phyloP scores from a whole-genome alignment of 345 rosid genomes.

The Arabidopsis suecica region DNA sequence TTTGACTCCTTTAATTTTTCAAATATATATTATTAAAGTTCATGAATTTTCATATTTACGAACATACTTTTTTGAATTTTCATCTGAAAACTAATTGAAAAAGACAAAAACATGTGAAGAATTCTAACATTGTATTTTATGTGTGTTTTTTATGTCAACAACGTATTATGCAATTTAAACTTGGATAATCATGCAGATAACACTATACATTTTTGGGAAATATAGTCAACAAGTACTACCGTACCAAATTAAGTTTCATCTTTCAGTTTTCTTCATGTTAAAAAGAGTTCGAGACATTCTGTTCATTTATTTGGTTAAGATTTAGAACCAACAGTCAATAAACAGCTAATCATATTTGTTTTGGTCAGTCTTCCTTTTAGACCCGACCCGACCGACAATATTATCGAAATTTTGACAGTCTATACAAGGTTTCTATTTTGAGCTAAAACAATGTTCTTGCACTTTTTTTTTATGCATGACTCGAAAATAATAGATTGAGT shows the following conservation, averaged over 20 bases:
- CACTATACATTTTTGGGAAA: neutral
- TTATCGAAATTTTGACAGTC: conserved; percentile 5
- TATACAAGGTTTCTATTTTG: conserved; percentile 40
- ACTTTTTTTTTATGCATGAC: conserved; percentile 29
- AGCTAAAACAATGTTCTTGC: conserved; percentile 35
- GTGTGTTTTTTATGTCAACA: neutral
- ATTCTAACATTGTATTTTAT: too few species aligned
- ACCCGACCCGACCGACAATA: conserved; percentile 28
- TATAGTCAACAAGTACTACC: neutral
- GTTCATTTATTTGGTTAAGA: neutral
- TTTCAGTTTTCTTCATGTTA: neutral
- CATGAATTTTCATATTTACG: neutral
- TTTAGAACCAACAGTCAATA: neutral
- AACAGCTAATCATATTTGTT: conserved; percentile 15
- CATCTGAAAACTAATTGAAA: too few species aligned
- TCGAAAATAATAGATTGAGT: neutral
- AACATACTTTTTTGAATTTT: too few species aligned
- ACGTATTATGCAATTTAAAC: neutral
- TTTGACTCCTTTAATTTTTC: neutral
- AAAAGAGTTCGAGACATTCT: neutral
- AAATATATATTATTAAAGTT: neutral
- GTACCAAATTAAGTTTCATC: conserved; percentile 1
- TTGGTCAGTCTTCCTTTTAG: conserved; percentile 18
- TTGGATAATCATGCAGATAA: neutral
- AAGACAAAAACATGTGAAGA: too few species aligned